phyloP scores from a whole-genome alignment of 148 eudicot genomes.

The Cornus florida region DNA sequence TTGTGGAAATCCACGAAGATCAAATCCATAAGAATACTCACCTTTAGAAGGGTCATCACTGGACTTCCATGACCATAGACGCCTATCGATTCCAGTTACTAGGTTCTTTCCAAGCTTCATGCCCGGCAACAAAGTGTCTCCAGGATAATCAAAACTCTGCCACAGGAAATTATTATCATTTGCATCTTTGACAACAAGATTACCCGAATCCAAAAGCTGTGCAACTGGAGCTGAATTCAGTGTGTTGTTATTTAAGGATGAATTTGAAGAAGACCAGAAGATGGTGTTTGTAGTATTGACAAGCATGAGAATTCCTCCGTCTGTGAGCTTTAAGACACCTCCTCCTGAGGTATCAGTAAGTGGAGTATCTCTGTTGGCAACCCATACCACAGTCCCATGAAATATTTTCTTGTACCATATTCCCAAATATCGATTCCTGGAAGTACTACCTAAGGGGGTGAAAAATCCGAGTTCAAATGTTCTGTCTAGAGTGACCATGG shows the following conservation, averaged over 20 bases:
- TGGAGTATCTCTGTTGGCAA: conserved; percentile 22
- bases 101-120: conserved; percentile 35
- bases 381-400: conserved; percentile 12
- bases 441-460: neutral
- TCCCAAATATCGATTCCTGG: conserved; percentile 9
- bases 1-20: conserved; percentile 34
- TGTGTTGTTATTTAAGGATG: no score
- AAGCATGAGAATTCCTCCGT: conserved; percentile 12
- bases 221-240: conserved; percentile 33
- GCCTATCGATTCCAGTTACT: conserved; percentile 12
- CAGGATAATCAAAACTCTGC: conserved; percentile 43
- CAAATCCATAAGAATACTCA: conserved; percentile 10
- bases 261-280: conserved; percentile 30
- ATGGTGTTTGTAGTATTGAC: neutral
- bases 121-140: conserved; percentile 27
- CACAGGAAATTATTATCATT: conserved; percentile 19
- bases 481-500: no score
- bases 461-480: conserved; percentile 24
- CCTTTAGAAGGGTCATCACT: conserved; percentile 38
- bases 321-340: conserved; percentile 7
- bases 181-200: conserved; percentile 27
- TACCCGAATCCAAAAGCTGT: conserved; percentile 33
- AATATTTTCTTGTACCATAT: conserved; percentile 27
- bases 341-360: conserved; percentile 19
- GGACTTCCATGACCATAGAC: conserved; percentile 32